Percentiles rank a stretch among this genome's conserved stretches.
These are phyloP conservation scores for Termitomyces heimii DNA, from an alignment of 768 basidiomycete genomes.

Conservation along the genomic window DNA sequence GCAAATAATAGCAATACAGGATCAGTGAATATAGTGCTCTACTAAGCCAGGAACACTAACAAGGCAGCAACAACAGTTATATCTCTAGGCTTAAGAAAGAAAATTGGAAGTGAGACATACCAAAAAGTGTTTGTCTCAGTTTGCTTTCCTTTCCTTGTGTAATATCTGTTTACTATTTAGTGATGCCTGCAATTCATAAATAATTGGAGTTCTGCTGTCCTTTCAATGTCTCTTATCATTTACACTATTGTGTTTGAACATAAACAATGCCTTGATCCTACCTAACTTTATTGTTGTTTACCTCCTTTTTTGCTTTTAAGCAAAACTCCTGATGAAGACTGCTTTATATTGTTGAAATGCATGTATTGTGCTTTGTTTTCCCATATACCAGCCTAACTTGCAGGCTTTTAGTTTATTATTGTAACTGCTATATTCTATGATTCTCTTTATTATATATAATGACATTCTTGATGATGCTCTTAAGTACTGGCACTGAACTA, in stretches of 20 bases:
- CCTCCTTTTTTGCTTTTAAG: background rate
- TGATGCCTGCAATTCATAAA: background rate
- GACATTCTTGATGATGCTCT: too few species aligned
- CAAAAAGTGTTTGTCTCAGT: background rate
- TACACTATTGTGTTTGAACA: background rate
- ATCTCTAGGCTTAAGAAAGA: slow-evolving; percentile 18
- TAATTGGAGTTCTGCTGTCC: background rate
- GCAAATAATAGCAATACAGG: slow-evolving; percentile 23
- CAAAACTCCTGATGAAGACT: background rate
- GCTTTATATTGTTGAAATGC: background rate
- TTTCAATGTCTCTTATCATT: background rate
- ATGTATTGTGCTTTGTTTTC: background rate
- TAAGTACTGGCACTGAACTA: too few species aligned
- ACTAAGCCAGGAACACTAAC: slow-evolving; percentile 18
- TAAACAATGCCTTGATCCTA: background rate
- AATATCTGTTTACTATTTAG: background rate
- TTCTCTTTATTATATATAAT: background rate
- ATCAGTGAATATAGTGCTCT: slow-evolving; percentile 57
- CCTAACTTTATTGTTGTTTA: background rate
- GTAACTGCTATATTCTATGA: background rate
- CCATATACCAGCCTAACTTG: background rate
- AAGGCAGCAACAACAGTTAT: slow-evolving; percentile 2
- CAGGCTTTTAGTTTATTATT: background rate
- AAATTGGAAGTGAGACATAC: slow-evolving; percentile 17
- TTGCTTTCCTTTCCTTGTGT: background rate